Percentiles rank a stretch among this genome's conserved stretches.
These are phyloP conservation scores for Ophiocordyceps robertsii DNA, from an alignment of 2,329 filamentous ascomycete genomes.

Conservation along the genomic window DNA sequence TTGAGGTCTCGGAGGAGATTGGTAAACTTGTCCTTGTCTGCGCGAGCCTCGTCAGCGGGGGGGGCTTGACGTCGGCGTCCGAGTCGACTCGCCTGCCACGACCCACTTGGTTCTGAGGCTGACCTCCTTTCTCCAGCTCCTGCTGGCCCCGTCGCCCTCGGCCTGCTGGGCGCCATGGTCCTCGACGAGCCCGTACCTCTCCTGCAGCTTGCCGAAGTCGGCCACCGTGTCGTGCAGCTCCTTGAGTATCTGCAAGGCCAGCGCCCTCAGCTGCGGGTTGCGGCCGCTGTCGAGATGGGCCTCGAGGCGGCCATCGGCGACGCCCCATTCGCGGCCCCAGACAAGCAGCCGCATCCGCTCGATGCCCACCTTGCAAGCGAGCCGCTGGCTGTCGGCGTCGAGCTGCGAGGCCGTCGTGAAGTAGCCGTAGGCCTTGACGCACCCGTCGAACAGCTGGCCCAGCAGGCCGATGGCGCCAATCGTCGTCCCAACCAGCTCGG, in stretches of 20 bases:
- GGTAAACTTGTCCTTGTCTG: slow-evolving; percentile 31
- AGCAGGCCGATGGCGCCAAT: slow-evolving; percentile 29
- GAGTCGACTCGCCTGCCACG: slow-evolving; percentile 22
- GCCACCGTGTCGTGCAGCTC: slow-evolving; percentile 30
- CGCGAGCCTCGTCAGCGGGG: background rate
- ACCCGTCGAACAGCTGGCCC: slow-evolving; percentile 32
- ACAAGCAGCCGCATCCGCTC: slow-evolving; percentile 34
- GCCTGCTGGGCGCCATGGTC: too few species aligned
- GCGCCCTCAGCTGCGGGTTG: slow-evolving; percentile 21
- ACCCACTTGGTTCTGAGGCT: slow-evolving; percentile 27
- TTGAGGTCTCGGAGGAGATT: slow-evolving; percentile 25
- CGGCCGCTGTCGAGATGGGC: slow-evolving; percentile 23
- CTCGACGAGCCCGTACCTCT: slow-evolving; percentile 26
- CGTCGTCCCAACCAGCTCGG: slow-evolving; percentile 27
- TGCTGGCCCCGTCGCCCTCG: slow-evolving; percentile 7
- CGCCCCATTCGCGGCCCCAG: slow-evolving; percentile 34
- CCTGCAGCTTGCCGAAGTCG: slow-evolving; percentile 26
- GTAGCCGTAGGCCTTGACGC: slow-evolving; percentile 30
- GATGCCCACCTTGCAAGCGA: slow-evolving; percentile 34
- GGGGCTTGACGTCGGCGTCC: too few species aligned
- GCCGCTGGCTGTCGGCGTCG: slow-evolving; percentile 26
- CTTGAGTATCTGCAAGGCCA: slow-evolving; percentile 27
- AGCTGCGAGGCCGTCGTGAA: slow-evolving; percentile 28
- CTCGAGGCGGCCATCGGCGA: slow-evolving; percentile 29
- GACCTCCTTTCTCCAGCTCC: slow-evolving; percentile 20